Evolutionary conservation across 2,329 filamentous ascomycete genomes (phyloP), one percentile per base, ranked within the genome.

Genomic region (Diaporthe longicolla): DNA sequence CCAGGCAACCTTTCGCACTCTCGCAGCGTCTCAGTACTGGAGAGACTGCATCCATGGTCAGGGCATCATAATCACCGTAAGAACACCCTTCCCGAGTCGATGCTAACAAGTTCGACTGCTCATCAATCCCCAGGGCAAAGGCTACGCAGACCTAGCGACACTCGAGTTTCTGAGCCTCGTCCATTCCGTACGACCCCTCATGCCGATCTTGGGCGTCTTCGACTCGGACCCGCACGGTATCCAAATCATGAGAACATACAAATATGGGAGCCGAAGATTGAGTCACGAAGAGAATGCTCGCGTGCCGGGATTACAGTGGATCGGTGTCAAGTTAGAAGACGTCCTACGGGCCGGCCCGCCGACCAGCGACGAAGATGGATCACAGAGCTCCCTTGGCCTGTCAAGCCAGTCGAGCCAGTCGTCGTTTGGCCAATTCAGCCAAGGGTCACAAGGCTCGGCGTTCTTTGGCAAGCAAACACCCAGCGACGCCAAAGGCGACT

Each of bases 201-300:
- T 93, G 29, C 89, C 90, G 2, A 88, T 94, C 9, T 87, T 90
- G 70, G 89, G 87, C 0, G 84, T 97, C 0, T 88, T 94, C 1
- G 94, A 97, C 78, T 94, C 90, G 74, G 94, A 97, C 77, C 93
- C 94, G 0, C 90, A 96, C 76, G 94, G 94, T 0, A 82, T 96
- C 37, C 89, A 88, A 3, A 97, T 97, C 54, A 84, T 94, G 76
- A 89, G 89, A 6, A 94, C 91, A 21, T 97, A 95, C 84, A 93
- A 91, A 76, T 84, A 91, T 75, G 93, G 93, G 9, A 94, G 93
- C n/a, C 84, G 84, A 19, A 85, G 86, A 10, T 84, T 94, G 0
- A 83, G 87, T 0, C 91, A 94, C 77, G 92, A 94, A 79, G 83
- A 84, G 4, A 81, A 85, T 45, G 80, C 87, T 0, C 84, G 83